Conservation (phyloP, 2,329 filamentous ascomycete genomes). For the Dendrostoma leiphaemia region DNA sequence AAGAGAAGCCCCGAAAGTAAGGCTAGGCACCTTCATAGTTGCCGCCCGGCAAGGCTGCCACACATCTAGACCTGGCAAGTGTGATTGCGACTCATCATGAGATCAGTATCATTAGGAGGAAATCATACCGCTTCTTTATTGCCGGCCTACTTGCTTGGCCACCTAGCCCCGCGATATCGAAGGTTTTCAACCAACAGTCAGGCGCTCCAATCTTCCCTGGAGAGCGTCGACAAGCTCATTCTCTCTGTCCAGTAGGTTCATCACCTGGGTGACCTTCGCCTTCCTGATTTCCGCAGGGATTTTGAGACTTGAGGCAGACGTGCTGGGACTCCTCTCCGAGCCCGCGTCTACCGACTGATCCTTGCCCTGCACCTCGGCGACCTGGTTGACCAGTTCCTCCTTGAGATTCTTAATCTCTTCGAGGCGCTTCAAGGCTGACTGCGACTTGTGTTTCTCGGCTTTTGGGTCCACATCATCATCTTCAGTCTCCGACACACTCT, state of each 20-base stretch:
- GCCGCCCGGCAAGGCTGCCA: background rate
- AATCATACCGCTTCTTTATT: conserved; percentile 5
- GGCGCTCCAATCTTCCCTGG: conserved; percentile 57
- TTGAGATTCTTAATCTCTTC: conserved; percentile 54
- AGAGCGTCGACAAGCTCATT: conserved; percentile 67
- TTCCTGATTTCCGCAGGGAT: conserved; percentile 61
- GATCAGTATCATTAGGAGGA: conserved; percentile 12
- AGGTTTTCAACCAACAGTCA: conserved; percentile 36
- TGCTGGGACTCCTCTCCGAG: conserved; percentile 23
- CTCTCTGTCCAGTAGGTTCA: conserved; percentile 62
- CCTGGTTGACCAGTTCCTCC: conserved; percentile 51
- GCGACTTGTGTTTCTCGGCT: conserved; percentile 34
- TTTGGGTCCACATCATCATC: conserved; percentile 27
- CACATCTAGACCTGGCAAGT: background rate
- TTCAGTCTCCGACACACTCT: conserved; percentile 39
- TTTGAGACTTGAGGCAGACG: conserved; percentile 41
- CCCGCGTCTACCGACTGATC: conserved; percentile 27
- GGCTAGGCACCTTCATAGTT: background rate
- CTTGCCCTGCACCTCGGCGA: conserved; percentile 37
- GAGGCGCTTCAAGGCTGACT: conserved; percentile 55
- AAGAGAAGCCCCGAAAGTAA: background rate
- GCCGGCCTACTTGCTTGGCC: background rate
- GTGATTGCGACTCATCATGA: background rate
- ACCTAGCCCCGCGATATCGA: background rate
- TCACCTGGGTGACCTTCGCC: conserved; percentile 63